A percentile compares a stretch with the other conserved stretches of the same genome.
phyloP scores from a whole-genome alignment of 805 yeast genomes.

The Ogataea nitratoaversa region DNA sequence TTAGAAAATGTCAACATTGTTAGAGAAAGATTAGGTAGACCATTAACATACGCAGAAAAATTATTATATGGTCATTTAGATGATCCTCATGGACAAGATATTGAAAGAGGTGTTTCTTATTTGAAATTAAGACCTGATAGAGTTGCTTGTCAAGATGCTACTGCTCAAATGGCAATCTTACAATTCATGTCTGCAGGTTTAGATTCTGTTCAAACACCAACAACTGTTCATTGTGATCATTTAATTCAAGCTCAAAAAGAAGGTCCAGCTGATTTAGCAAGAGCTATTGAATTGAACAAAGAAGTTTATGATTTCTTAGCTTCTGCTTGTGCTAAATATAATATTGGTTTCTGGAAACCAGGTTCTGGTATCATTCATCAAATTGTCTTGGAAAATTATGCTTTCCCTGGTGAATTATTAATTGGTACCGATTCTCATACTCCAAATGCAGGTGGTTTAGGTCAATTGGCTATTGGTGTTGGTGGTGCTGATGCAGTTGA shows the following conservation, averaged over 20 bases:
- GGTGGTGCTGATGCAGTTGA: conserved; percentile 99
- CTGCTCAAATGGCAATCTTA: conserved; percentile 97
- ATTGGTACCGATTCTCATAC: conserved; percentile 98
- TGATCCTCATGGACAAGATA: conserved; percentile 74
- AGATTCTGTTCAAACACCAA: conserved; percentile 84
- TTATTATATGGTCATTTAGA: conserved; percentile 88
- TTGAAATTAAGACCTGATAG: conserved; percentile 94
- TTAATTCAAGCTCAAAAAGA: conserved; percentile 95
- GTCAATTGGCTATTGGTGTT: conserved; percentile 98
- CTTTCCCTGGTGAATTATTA: conserved; percentile 96
- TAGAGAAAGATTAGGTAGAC: conserved; percentile 62
- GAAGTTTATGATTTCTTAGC: conserved; percentile 95
- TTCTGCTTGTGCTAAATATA: conserved; percentile 89
- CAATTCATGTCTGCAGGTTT: conserved; percentile 98
- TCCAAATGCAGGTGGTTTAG: conserved; percentile 98
- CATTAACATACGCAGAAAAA: conserved; percentile 93
- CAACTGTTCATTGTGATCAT: conserved; percentile 97
- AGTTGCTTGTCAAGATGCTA: conserved; percentile 99
- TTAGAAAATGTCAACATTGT: conserved; percentile 85
- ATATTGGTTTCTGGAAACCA: conserved; percentile 98
- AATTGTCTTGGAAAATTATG: conserved; percentile 93
- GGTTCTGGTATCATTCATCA: conserved; percentile 99
- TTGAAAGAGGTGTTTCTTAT: conserved; percentile 80
- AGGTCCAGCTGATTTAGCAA: conserved; percentile 75
- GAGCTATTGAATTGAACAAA: conserved; percentile 80